Evolutionary conservation across 2,329 filamentous ascomycete species (phyloP), one percentile per base, ranked within the genome.

Genomic region (Fusarium brachygibbosum): DNA sequence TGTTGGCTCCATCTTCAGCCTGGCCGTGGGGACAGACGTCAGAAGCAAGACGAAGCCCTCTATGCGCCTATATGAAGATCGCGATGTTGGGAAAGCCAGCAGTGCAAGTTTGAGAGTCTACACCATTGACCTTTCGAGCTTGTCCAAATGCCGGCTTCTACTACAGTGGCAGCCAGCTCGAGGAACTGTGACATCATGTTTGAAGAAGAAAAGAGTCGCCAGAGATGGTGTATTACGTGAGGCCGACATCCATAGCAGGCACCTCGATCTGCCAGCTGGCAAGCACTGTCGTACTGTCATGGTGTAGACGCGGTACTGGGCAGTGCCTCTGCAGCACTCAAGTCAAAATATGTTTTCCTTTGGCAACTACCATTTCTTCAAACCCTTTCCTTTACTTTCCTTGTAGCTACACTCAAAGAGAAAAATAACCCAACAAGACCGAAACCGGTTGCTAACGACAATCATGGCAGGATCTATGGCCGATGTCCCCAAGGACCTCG

Each of bases 401-500:
- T 42, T 37, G 25, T 29, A 56, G 31, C 7, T 21, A 34, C 34
- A 37, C 19, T 28, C 45, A 35, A 16, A 38, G 16, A 19, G 10
- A 35, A 35, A 46, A 53, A 19, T n/a, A 40, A 3, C 14, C 6
- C 34, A 46, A 32, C 41, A 50, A 41, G 8, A 37, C 40, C 38
- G 16, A 57, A 29, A 16, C 25, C 21, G 25, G 42, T 63, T 49
- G 72, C 72, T 68, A 56, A 72, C 61, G 16, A 32, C 10, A 51
- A 70, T 37, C 44, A 66, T 73, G 66, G 54, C 72, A 97, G 94
- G 93, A 78, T 97, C 94, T 69, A 93, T 96, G 88, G 90, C 91
- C 80, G 93, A 98, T 84, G 87, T 97, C 80, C 94, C 95, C 69
- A 92, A 93, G 83, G 90, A 93, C 81, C 87, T 98, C 70, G 83